Evolutionary conservation across 2,329 filamentous ascomycete genomes (phyloP).

Genomic region (Cadophora gregata): DNA sequence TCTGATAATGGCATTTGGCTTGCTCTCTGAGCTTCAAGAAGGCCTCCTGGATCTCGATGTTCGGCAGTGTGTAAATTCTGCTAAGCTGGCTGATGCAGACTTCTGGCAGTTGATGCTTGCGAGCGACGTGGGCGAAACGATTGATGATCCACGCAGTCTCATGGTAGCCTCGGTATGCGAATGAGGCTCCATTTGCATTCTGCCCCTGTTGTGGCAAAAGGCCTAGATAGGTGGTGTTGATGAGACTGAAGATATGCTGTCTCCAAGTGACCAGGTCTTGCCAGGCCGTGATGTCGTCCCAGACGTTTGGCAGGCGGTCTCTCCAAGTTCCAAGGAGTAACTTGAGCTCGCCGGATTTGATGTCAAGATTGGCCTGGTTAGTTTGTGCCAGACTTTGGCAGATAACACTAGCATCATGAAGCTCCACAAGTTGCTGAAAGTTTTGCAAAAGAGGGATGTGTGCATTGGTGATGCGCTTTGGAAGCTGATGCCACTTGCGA

Average conservation of each 20-base stretch:
- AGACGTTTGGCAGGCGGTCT: conserved; percentile 93
- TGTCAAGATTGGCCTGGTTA: conserved; percentile 83
- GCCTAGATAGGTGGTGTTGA: conserved; percentile 91
- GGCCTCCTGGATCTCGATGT: conserved; percentile 99
- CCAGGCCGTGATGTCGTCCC: conserved; percentile 99
- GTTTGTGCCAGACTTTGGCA: conserved; percentile 89
- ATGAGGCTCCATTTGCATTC: conserved; percentile 87
- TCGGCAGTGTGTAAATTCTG: conserved; percentile 96
- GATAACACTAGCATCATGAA: conserved; percentile 97
- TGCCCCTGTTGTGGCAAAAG: conserved; percentile 81
- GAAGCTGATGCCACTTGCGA: conserved; percentile 98
- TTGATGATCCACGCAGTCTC: conserved; percentile 99
- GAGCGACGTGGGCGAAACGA: conserved; percentile 93
- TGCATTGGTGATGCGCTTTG: conserved; percentile 88
- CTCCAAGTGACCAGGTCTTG: conserved; percentile 99
- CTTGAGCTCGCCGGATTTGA: conserved; percentile 95
- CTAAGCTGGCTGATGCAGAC: conserved; percentile 97
- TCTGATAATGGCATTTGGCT: conserved; percentile 98
- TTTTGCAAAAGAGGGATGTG: conserved; percentile 95
- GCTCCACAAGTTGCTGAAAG: conserved; percentile 96
- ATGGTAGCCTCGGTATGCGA: conserved; percentile 95
- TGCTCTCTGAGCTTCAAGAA: conserved; percentile 99
- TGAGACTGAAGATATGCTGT: conserved; percentile 97
- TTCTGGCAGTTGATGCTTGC: conserved; percentile 95
- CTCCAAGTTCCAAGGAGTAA: conserved; percentile 93